phyloP scores from a whole-genome alignment of 2,329 filamentous ascomycete genomes.

The Paecilomyces sp. region DNA sequence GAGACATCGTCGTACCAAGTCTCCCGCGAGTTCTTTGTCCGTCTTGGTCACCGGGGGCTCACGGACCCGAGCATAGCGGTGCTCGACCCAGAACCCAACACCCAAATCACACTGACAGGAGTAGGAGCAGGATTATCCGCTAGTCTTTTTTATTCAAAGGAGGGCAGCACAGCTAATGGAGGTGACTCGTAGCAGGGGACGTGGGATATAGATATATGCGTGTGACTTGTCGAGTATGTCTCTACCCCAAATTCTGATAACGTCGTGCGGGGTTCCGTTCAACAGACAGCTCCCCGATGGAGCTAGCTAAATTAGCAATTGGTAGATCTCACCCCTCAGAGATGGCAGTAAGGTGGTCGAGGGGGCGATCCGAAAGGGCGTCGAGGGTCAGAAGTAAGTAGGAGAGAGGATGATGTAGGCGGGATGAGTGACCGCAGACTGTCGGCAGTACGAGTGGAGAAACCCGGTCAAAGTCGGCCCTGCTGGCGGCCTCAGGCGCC shows the following conservation, averaged over 20 bases:
- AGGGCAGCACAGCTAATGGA: neutral
- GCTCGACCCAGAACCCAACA: conserved; percentile 34
- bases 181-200: neutral
- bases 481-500: neutral
- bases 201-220: neutral
- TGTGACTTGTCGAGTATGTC: neutral
- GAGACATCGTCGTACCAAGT: conserved; percentile 36
- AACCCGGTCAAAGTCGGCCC: neutral
- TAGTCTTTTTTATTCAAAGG: neutral
- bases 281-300: conserved; percentile 20
- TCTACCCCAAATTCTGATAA: conserved; percentile 5
- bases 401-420: conserved; percentile 9
- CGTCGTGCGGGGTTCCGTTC: conserved; percentile 17
- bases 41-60: conserved; percentile 35
- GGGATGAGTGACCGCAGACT: conserved; percentile 2
- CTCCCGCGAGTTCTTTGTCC: conserved; percentile 30
- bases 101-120: conserved; percentile 9
- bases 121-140: conserved; percentile 1
- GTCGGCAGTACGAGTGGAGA: neutral
- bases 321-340: conserved; percentile 15
- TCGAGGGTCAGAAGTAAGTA: conserved; percentile 4
- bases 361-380: neutral
- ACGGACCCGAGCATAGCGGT: conserved; percentile 34
- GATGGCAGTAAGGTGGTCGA: conserved; percentile 4
- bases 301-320: conserved; percentile 17